Conservation (phyloP, 78 protist genomes). For the Dictyostelium capitatum region DNA sequence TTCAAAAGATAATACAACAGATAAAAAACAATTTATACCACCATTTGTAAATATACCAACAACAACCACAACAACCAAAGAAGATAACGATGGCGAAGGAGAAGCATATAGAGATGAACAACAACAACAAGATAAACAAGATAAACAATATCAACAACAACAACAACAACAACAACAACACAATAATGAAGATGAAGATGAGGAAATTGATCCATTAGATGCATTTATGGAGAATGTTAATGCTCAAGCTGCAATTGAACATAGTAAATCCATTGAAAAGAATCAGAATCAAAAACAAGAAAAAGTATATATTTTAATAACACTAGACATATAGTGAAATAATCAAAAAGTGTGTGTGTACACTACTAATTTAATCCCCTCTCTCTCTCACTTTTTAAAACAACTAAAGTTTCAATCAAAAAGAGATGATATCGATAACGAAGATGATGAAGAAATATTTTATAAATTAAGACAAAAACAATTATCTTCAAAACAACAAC, state of each 20-base stretch:
- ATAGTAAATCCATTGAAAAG: conserved; percentile 16
- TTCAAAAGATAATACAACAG: not conserved
- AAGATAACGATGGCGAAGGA: not conserved
- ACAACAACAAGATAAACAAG: not conserved
- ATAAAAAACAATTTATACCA: not conserved
- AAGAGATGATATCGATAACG: conserved; percentile 69
- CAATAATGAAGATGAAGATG: conserved; percentile 42
- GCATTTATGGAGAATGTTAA: conserved; percentile 67
- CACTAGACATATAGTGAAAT: not conserved
- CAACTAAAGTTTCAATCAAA: conserved; percentile 8
- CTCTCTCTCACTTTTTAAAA: not conserved
- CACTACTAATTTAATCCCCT: conserved; percentile 15
- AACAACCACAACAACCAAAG: not conserved
- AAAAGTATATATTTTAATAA: conserved; percentile 2
- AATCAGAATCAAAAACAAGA: not conserved
- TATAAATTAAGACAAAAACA: conserved; percentile 48
- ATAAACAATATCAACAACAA: not conserved
- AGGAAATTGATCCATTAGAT: conserved; percentile 80
- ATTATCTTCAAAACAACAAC: not conserved
- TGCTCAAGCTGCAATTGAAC: not conserved
- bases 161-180: not conserved
- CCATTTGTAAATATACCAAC: not conserved
- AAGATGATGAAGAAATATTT: conserved; percentile 67
- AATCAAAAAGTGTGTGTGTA: not conserved
- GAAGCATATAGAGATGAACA: not conserved